Evolutionary conservation across 441 rosid genomes (phyloP).

Genomic region (Sinapis alba): DNA sequence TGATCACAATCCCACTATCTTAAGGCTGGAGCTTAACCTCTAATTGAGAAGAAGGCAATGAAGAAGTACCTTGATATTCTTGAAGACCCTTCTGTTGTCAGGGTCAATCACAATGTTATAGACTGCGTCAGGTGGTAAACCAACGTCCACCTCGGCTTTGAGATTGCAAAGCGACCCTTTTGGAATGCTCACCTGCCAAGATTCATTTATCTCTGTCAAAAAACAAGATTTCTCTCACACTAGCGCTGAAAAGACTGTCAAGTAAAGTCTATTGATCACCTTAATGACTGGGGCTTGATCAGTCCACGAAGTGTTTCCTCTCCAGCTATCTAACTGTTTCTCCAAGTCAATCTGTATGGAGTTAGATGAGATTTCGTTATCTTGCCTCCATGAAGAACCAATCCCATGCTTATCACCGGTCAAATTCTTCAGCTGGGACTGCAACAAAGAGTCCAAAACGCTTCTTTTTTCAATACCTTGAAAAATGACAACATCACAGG

Average conservation of each 20-base stretch:
- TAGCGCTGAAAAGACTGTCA: constrained; percentile 38
- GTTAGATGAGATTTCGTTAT: constrained; percentile 19
- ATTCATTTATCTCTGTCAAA: constrained; percentile 36
- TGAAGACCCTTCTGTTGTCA: constrained; percentile 90
- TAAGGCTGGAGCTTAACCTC: not conserved
- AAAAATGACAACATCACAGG: constrained; percentile 1
- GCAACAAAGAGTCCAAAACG: constrained; percentile 16
- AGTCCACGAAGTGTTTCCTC: constrained; percentile 70
- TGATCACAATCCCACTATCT: constrained; percentile 6
- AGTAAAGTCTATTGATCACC: constrained; percentile 42
- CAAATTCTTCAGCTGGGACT: constrained; percentile 38
- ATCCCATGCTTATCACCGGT: constrained; percentile 28
- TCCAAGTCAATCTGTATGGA: constrained; percentile 47
- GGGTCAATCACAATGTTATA: constrained; percentile 84
- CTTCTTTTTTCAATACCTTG: not conserved
- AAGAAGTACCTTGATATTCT: constrained; percentile 72
- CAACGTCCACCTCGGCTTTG: constrained; percentile 58
- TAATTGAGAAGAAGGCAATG: constrained; percentile 7
- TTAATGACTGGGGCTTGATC: constrained; percentile 65
- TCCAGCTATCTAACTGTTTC: constrained; percentile 76
- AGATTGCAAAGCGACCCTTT: constrained; percentile 92
- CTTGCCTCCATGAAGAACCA: constrained; percentile 37
- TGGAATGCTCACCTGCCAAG: constrained; percentile 82
- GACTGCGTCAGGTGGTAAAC: constrained; percentile 92
- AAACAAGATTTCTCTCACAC: constrained; percentile 42